Evolutionary conservation across 768 basidiomycete species (phyloP).

Genomic region (Pulveroboletus ravenelii): DNA sequence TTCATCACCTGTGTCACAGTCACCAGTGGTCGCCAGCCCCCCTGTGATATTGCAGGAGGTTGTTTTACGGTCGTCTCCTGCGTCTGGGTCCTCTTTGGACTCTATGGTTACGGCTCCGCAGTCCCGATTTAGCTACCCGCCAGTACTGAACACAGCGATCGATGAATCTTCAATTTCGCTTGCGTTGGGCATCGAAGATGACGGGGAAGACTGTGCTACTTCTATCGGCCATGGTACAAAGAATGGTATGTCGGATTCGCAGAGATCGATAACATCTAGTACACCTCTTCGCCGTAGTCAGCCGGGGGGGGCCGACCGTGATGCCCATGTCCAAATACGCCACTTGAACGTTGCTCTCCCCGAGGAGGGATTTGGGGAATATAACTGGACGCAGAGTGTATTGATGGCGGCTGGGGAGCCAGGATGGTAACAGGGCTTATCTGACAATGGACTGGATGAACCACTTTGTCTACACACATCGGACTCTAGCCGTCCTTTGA

Average conservation of each 20-base stretch:
- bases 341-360: conserved; percentile 25
- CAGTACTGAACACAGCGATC: conserved; percentile 57
- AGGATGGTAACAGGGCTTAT: conserved; percentile 25
- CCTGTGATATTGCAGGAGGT: conserved; percentile 14
- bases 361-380: conserved; percentile 41
- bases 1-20: conserved; percentile 27
- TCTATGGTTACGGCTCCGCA: conserved; percentile 59
- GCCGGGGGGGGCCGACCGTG: conserved; percentile 15
- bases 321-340: conserved; percentile 23
- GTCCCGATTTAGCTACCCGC: conserved; percentile 45
- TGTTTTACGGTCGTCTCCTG: conserved; percentile 22
- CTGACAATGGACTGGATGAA: conserved; percentile 6
- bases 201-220: conserved; percentile 20
- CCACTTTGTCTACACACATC: conserved; percentile 7
- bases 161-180: conserved; percentile 49
- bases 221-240: conserved; percentile 10
- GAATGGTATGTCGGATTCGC: conserved; percentile 9
- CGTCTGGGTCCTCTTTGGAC: conserved; percentile 32
- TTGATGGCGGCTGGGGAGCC: conserved; percentile 61
- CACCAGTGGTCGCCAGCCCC: conserved; percentile 17
- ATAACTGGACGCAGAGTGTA: conserved; percentile 74
- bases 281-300: conserved; percentile 12
- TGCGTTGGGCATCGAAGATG: conserved; percentile 26
- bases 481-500: conserved; percentile 19
- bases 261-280: conserved; percentile 17